These are phyloP conservation scores for Malassezia brasiliensis DNA, from an alignment of 1,284 basidiomycete genomes.

Conservation along the genomic window DNA sequence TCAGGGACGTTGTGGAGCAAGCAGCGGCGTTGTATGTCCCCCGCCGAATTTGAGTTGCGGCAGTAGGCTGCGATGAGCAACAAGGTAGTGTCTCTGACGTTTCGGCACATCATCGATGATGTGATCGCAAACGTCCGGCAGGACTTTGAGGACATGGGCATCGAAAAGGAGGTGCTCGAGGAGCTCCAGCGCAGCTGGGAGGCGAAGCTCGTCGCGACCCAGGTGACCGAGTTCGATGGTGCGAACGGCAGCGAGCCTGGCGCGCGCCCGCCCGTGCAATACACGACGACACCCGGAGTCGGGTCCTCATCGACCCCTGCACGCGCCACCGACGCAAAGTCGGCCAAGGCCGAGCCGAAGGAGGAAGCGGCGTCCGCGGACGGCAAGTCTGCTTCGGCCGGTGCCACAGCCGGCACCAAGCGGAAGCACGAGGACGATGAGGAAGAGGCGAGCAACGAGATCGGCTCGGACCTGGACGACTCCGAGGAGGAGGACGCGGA, in stretches of 20 bases:
- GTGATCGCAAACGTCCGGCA: constrained; percentile 76
- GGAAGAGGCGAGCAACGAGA: constrained; percentile 59
- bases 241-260: constrained; percentile 33
- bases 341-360: constrained; percentile 22
- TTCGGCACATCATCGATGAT: constrained; percentile 91
- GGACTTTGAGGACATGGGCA: constrained; percentile 95
- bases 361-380: constrained; percentile 12
- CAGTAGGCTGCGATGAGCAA: constrained; percentile 16
- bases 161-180: constrained; percentile 78
- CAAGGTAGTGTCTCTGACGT: constrained; percentile 59
- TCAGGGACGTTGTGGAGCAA: constrained; percentile 1
- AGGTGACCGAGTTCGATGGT: constrained; percentile 82
- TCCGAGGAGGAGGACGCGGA: constrained; percentile 59
- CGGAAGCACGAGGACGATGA: constrained; percentile 37
- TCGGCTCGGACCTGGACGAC: constrained; percentile 92
- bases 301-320: not conserved
- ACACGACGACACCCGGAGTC: not conserved
- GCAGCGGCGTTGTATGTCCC: not conserved
- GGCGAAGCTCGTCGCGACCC: constrained; percentile 75
- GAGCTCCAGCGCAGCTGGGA: constrained; percentile 90
- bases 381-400: not conserved
- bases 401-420: constrained; percentile 21
- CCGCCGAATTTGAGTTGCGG: not conserved
- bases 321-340: constrained; percentile 16
- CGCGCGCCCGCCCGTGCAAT: not conserved